Percentiles rank a stretch among this genome's conserved stretches.
Conservation (phyloP, 139 green algal species). For the Medakamo hakoo region DNA sequence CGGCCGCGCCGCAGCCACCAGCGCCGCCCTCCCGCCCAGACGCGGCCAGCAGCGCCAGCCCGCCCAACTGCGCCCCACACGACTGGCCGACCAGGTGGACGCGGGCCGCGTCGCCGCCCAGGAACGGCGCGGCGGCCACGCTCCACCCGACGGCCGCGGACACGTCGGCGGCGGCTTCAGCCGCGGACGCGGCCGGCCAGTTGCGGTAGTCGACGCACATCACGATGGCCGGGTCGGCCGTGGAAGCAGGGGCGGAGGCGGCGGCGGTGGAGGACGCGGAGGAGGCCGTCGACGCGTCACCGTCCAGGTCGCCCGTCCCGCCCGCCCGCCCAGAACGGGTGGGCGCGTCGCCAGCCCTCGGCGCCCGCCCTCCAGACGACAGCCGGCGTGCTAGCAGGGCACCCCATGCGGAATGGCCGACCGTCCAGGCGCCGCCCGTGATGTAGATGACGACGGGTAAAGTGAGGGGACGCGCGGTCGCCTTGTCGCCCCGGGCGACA, state of each 20-base stretch:
- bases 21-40: background rate
- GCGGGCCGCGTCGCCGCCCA: constrained; percentile 41
- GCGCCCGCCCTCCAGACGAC: constrained; percentile 40
- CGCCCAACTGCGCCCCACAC: constrained; percentile 56
- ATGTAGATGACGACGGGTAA: constrained; percentile 62
- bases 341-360: too few relatives aligned
- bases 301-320: too few relatives aligned
- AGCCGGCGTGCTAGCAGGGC: constrained; percentile 52
- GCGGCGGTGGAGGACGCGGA: too few relatives aligned
- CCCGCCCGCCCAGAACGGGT: too few relatives aligned
- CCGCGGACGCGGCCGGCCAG: constrained; percentile 56
- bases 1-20: too few relatives aligned
- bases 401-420: constrained; percentile 84
- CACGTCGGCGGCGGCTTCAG: constrained; percentile 72
- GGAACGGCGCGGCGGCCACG: constrained; percentile 24
- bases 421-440: constrained; percentile 69
- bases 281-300: too few relatives aligned
- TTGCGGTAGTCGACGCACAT: constrained; percentile 77
- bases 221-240: constrained; percentile 60
- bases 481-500: background rate
- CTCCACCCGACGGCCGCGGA: constrained; percentile 66
- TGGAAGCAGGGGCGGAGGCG: too few relatives aligned
- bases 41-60: constrained; percentile 34
- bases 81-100: constrained; percentile 63
- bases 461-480: background rate